phyloP scores from a whole-genome alignment of 2,329 filamentous ascomycete species.

The Aspergillus sp. region DNA sequence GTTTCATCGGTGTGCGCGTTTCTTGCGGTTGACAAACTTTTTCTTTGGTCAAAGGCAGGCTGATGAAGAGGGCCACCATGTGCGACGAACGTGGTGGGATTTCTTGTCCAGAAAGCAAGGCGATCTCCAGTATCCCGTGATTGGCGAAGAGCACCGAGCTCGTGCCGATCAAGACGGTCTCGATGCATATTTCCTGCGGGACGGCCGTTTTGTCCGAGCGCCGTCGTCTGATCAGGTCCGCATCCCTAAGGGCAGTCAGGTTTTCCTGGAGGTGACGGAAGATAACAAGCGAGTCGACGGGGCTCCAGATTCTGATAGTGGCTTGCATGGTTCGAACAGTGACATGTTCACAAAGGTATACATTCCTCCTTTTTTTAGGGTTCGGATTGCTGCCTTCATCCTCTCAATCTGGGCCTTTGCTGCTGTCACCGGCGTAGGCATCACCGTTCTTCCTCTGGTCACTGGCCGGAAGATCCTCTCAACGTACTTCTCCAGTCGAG shows the following conservation, averaged over 20 bases:
- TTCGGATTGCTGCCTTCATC: conserved; percentile 77
- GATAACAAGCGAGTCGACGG: conserved; percentile 59
- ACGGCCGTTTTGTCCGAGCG: conserved; percentile 81
- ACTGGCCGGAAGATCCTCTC: conserved; percentile 75
- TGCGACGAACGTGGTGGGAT: conserved; percentile 51
- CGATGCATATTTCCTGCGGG: conserved; percentile 50
- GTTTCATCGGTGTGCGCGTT: conserved; percentile 78
- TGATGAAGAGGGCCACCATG: conserved; percentile 70
- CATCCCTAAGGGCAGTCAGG: conserved; percentile 71
- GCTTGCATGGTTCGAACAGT: conserved; percentile 53
- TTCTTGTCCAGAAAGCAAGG: conserved; percentile 30
- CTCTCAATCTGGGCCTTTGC: conserved; percentile 89
- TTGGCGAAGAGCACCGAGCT: conserved; percentile 22
- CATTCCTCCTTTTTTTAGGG: conserved; percentile 73
- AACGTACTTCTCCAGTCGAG: conserved; percentile 59
- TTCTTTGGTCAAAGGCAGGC: conserved; percentile 74
- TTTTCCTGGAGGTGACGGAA: conserved; percentile 70
- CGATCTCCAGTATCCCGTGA: conserved; percentile 28
- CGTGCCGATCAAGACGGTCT: conserved; percentile 32
- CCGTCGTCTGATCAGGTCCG: conserved; percentile 92
- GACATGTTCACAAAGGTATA: conserved; percentile 64
- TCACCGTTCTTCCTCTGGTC: conserved; percentile 78
- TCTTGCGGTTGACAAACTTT: conserved; percentile 78
- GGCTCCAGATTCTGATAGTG: conserved; percentile 44
- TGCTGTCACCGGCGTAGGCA: conserved; percentile 72